Percentiles rank a stretch among this genome's conserved stretches.
Evolutionary conservation across 768 basidiomycete genomes (phyloP).

Genomic region (Myochromella boudieri): DNA sequence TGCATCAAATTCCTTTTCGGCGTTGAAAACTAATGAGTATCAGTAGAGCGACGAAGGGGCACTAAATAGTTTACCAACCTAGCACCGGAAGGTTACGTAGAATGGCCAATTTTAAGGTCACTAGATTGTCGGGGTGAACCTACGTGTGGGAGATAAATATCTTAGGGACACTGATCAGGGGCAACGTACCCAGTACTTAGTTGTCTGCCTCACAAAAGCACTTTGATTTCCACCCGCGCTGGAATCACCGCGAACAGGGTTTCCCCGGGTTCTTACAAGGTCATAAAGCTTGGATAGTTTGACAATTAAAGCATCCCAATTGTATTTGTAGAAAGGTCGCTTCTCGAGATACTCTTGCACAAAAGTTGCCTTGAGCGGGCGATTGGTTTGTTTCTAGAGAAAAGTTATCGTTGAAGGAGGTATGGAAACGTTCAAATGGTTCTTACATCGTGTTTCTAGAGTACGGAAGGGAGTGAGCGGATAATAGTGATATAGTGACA

Average conservation of each 20-base stretch:
- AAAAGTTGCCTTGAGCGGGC: constrained; percentile 82
- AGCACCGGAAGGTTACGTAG: constrained; percentile 91
- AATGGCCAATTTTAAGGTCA: constrained; percentile 91
- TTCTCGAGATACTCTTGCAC: constrained; percentile 90
- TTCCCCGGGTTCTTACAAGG: constrained; percentile 91
- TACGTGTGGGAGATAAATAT: constrained; percentile 12
- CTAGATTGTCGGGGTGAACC: constrained; percentile 93
- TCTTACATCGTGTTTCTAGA: constrained; percentile 89
- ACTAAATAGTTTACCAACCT: constrained; percentile 43
- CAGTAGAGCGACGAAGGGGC: not conserved
- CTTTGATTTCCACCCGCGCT: constrained; percentile 94
- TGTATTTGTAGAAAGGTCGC: constrained; percentile 95
- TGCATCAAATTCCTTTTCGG: constrained; percentile 87
- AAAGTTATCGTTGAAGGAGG: constrained; percentile 5
- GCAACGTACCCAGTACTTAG: constrained; percentile 94
- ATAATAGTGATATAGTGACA: not conserved
- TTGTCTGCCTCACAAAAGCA: constrained; percentile 97
- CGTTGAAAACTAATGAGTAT: constrained; percentile 72
- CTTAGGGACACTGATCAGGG: not conserved
- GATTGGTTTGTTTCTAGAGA: constrained; percentile 85
- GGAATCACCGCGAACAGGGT: constrained; percentile 91
- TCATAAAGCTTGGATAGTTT: constrained; percentile 95
- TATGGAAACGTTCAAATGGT: not conserved
- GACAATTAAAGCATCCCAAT: constrained; percentile 94
- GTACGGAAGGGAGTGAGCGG: constrained; percentile 7